Conservation (phyloP, 345 rosid species). For the Geranium brycei region DNA sequence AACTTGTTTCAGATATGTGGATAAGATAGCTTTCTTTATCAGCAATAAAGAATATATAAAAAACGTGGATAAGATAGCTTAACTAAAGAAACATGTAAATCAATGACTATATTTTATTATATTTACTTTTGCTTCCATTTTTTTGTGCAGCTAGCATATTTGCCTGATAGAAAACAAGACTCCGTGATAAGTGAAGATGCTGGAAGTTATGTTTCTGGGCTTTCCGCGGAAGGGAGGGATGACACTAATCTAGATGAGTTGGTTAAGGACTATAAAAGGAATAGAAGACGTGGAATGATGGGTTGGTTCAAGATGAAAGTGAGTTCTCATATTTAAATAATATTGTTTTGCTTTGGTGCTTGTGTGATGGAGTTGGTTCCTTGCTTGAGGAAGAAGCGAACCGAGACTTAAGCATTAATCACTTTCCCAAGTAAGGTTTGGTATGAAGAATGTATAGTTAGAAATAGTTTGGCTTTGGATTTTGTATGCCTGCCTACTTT, state of each 20-base stretch:
- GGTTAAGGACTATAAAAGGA: slow-evolving; percentile 56
- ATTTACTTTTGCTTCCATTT: slow-evolving; percentile 7
- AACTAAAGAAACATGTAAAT: background rate
- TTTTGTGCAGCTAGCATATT: slow-evolving; percentile 48
- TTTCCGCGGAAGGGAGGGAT: slow-evolving; percentile 42
- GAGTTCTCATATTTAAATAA: slow-evolving; percentile 9
- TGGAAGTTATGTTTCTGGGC: slow-evolving; percentile 49
- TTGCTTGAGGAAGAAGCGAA: no score
- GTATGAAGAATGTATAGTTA: no score
- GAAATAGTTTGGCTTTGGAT: no score
- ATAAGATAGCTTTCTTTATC: no score
- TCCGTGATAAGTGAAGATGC: slow-evolving; percentile 43
- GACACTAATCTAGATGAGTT: slow-evolving; percentile 51
- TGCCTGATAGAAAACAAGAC: slow-evolving; percentile 71
- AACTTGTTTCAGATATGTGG: background rate
- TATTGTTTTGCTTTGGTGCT: background rate
- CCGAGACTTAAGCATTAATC: no score
- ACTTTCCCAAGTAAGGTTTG: no score
- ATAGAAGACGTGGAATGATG: slow-evolving; percentile 67
- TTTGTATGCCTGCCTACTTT: no score
- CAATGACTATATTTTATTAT: slow-evolving; percentile 2
- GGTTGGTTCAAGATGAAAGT: slow-evolving; percentile 85
- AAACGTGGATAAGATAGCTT: background rate
- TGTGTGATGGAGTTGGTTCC: background rate
- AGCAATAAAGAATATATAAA: no score